These are phyloP conservation scores for Globisporangium takayamanum DNA, from an alignment of 352 stramenopile species.

Conservation along the genomic window DNA sequence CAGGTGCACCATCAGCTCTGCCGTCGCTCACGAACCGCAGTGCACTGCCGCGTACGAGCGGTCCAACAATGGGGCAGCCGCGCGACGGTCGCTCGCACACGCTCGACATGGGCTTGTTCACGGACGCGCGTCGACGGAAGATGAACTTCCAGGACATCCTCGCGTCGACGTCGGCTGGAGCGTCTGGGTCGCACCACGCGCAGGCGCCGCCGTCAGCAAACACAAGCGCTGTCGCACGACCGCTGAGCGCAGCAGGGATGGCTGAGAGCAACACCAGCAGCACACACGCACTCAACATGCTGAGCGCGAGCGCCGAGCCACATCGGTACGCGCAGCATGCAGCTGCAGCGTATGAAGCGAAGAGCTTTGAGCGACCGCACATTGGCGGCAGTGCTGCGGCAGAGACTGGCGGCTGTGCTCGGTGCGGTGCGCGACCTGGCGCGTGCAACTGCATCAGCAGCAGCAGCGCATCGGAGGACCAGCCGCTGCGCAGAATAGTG, in stretches of 20 bases:
- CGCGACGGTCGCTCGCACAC: slow-evolving; percentile 79
- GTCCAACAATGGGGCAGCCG: slow-evolving; percentile 60
- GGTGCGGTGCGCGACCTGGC: slow-evolving; percentile 14
- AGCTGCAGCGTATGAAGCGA: slow-evolving; percentile 22
- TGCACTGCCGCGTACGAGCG: slow-evolving; percentile 24
- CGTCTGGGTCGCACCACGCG: background rate
- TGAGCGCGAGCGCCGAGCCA: slow-evolving; percentile 16
- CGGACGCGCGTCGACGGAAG: slow-evolving; percentile 64
- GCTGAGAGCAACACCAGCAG: slow-evolving; percentile 5
- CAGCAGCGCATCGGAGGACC: slow-evolving; percentile 16
- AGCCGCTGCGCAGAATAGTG: slow-evolving; percentile 38
- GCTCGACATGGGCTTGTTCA: slow-evolving; percentile 79
- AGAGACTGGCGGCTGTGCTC: slow-evolving; percentile 4
- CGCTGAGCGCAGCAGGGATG: slow-evolving; percentile 8
- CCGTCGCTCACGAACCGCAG: slow-evolving; percentile 55
- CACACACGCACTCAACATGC: background rate
- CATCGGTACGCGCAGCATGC: slow-evolving; percentile 23
- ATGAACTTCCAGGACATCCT: slow-evolving; percentile 89
- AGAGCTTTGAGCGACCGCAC: slow-evolving; percentile 25
- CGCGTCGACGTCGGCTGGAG: slow-evolving; percentile 31
- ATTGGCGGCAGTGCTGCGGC: background rate
- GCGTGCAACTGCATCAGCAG: slow-evolving; percentile 17
- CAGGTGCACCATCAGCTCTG: slow-evolving; percentile 26
- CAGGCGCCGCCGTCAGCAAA: slow-evolving; percentile 1
- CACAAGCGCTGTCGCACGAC: slow-evolving; percentile 11